Conservation (phyloP, 352 stramenopile genomes). For the Pythium graminicola region DNA sequence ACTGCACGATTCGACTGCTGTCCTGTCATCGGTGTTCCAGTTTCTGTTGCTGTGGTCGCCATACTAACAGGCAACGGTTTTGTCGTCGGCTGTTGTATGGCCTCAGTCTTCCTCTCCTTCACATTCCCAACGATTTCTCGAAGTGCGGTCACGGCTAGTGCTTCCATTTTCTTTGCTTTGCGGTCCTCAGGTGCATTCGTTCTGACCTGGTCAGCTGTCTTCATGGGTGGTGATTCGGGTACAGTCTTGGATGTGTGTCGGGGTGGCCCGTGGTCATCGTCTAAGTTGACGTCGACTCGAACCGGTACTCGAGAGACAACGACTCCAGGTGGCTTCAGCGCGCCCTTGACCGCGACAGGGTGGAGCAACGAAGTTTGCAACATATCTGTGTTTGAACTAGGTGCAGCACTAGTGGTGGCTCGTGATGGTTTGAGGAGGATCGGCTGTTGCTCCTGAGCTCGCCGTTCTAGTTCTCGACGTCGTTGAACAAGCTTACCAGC, state of each 20-base stretch:
- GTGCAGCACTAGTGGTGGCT: not conserved
- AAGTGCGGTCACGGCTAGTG: not conserved
- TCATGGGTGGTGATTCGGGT: not conserved
- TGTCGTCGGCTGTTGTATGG: too few relatives aligned
- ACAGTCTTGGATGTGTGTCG: not conserved
- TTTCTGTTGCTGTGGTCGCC: too few relatives aligned
- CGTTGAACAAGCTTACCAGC: slow-evolving; percentile 35
- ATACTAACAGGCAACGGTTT: too few relatives aligned
- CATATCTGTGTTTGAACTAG: not conserved
- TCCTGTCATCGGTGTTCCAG: too few relatives aligned
- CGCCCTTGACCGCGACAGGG: not conserved
- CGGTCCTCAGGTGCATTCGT: too few relatives aligned
- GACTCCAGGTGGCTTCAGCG: not conserved
- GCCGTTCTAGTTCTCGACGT: slow-evolving; percentile 33
- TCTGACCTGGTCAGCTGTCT: not conserved
- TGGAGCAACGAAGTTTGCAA: not conserved
- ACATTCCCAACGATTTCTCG: not conserved
- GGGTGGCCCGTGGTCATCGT: too few relatives aligned
- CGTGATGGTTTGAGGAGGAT: too few relatives aligned
- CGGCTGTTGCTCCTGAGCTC: not conserved
- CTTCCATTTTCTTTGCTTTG: too few relatives aligned
- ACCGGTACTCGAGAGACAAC: not conserved
- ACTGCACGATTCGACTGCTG: too few relatives aligned
- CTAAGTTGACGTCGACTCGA: not conserved
- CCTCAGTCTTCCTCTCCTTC: too few relatives aligned